Conservation (phyloP, 2,329 filamentous ascomycete species). For the Fusarium sp. region DNA sequence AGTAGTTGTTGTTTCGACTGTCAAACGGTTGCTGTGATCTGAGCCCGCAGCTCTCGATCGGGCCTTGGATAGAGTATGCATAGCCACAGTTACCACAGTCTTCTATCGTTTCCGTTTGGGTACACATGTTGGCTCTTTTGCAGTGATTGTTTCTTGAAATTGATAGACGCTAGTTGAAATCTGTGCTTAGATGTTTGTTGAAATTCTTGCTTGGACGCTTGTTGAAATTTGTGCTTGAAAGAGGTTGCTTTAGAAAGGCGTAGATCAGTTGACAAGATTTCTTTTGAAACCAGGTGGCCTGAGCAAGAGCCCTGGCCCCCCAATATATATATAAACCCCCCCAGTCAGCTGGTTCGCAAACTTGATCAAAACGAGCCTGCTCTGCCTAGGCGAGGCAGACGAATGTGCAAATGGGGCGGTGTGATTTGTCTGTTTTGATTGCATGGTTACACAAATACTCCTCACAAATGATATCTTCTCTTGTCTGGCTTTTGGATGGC, state of each 20-base stretch:
- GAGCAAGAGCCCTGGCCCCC: conserved; percentile 2
- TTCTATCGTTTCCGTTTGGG: conserved; percentile 34
- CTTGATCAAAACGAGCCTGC: conserved; percentile 23
- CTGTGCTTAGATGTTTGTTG: not conserved
- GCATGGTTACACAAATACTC: conserved; percentile 24
- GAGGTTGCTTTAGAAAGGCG: not conserved
- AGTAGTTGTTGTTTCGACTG: conserved; percentile 19
- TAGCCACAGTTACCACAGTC: conserved; percentile 31
- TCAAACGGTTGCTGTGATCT: conserved; percentile 22
- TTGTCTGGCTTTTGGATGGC: not conserved
- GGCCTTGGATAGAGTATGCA: conserved; percentile 11
- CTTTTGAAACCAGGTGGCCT: not conserved
- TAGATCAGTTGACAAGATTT: conserved; percentile 7
- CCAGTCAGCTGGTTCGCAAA: conserved; percentile 38
- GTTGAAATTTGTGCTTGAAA: not conserved
- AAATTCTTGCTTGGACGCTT: too few relatives aligned
- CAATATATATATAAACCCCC: conserved; percentile 25
- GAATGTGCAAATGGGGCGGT: conserved; percentile 31
- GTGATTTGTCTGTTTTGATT: conserved; percentile 27
- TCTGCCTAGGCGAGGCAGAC: conserved; percentile 38
- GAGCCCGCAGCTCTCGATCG: conserved; percentile 31
- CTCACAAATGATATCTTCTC: conserved; percentile 23
- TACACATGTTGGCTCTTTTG: conserved; percentile 29
- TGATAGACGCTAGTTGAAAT: not conserved
- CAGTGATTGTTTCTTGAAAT: not conserved